Conservation (phyloP, 306 rosid genomes). For the Acacia crassicarpa region DNA sequence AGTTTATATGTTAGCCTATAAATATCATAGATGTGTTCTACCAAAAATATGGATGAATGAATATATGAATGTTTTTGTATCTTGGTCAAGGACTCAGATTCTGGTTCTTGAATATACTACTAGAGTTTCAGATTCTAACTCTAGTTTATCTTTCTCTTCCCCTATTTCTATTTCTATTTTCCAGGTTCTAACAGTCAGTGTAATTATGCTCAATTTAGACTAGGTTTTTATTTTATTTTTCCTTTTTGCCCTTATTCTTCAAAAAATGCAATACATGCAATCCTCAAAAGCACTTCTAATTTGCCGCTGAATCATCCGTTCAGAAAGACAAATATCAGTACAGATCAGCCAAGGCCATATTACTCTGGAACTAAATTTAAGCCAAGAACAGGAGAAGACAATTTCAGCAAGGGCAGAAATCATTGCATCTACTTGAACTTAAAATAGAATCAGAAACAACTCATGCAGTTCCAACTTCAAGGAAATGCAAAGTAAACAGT, state of each 20-base stretch:
- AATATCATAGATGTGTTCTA: too few relatives aligned
- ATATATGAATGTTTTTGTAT: too few relatives aligned
- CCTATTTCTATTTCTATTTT: too few relatives aligned
- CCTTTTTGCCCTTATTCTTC: not conserved
- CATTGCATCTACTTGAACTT: not conserved
- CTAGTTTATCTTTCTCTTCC: too few relatives aligned
- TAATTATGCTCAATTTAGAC: not conserved
- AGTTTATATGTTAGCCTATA: too few relatives aligned
- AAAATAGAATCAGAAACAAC: not conserved
- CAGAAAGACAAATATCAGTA: not conserved
- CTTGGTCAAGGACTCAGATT: too few relatives aligned
- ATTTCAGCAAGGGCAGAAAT: not conserved
- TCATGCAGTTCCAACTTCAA: not conserved
- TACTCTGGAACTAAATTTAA: not conserved
- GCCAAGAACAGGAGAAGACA: not conserved
- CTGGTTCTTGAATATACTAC: too few relatives aligned
- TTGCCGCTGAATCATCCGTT: not conserved
- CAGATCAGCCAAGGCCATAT: not conserved
- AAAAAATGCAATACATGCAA: not conserved
- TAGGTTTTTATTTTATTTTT: not conserved
- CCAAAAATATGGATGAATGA: too few relatives aligned
- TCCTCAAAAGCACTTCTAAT: not conserved
- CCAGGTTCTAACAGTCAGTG: too few relatives aligned
- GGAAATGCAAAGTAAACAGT: slow-evolving; percentile 29
- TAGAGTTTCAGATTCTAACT: too few relatives aligned